Evolutionary conservation across 768 basidiomycete genomes (phyloP).

Genomic region (Kwoniella shandongensis): DNA sequence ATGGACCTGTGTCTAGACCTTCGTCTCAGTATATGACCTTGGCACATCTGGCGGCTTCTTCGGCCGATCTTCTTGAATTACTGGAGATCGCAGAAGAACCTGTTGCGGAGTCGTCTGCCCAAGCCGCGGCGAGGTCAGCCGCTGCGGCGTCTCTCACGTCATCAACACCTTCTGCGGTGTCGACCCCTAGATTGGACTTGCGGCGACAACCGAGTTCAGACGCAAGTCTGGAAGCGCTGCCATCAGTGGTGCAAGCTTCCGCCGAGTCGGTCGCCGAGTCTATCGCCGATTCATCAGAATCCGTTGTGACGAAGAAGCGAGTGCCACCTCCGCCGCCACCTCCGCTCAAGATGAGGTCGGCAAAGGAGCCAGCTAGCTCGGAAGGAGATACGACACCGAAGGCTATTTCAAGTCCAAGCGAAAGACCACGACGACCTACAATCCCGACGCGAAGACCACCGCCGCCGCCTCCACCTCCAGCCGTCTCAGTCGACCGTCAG

Average conservation of each 20-base stretch:
- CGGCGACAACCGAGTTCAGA: too few relatives aligned
- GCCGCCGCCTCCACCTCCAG: constrained; percentile 23
- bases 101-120: constrained; percentile 30
- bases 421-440: constrained; percentile 1
- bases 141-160: too few relatives aligned
- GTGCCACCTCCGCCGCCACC: constrained; percentile 13
- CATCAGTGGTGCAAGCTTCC: too few relatives aligned
- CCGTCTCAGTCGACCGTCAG: background rate
- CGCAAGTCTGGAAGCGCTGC: too few relatives aligned
- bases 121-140: constrained; percentile 23
- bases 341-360: background rate
- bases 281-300: too few relatives aligned
- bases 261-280: too few relatives aligned
- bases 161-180: too few relatives aligned
- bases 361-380: background rate
- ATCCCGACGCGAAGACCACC: constrained; percentile 34
- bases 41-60: constrained; percentile 21
- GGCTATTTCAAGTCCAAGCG: background rate
- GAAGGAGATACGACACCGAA: constrained; percentile 1
- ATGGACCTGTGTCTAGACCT: background rate
- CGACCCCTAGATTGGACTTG: too few relatives aligned
- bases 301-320: background rate
- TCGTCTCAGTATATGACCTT: background rate
- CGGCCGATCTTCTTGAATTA: constrained; percentile 30
- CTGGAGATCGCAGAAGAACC: constrained; percentile 22